Conservation (phyloP, 768 basidiomycete species). For the Mrakia frigida region DNA sequence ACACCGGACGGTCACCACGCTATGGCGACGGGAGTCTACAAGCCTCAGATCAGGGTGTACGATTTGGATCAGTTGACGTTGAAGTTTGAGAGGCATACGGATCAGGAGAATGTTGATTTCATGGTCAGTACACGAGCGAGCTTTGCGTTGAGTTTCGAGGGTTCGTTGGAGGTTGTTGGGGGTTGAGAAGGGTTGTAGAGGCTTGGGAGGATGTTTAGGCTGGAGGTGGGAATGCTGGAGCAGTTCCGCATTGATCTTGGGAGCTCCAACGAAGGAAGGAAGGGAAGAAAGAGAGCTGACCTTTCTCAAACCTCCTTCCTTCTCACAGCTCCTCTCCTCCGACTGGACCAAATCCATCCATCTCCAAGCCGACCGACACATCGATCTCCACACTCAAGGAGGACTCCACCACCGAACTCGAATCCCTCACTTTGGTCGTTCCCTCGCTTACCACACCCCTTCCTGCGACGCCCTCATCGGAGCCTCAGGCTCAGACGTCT, state of each 20-base stretch:
- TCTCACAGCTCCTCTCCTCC: conserved; percentile 74
- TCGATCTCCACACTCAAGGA: conserved; percentile 90
- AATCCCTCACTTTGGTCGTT: conserved; percentile 89
- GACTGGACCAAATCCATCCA: conserved; percentile 99
- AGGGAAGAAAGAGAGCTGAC: background rate
- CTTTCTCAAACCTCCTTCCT: background rate
- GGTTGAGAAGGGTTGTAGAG: background rate
- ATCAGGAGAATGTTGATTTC: conserved; percentile 97
- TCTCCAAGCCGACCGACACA: conserved; percentile 88
- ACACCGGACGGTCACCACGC: conserved; percentile 89
- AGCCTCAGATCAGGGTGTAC: conserved; percentile 94
- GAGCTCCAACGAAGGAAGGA: background rate
- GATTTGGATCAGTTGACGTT: conserved; percentile 85
- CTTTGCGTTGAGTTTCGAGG: background rate
- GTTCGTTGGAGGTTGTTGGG: no score
- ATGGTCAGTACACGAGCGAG: conserved; percentile 62
- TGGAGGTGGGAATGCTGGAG: background rate
- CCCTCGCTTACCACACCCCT: conserved; percentile 86
- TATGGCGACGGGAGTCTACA: conserved; percentile 93
- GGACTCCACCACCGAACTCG: conserved; percentile 88
- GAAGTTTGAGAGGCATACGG: conserved; percentile 94
- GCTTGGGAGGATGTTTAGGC: background rate
- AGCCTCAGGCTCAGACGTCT: conserved; percentile 80
- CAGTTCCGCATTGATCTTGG: background rate
- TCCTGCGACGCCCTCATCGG: conserved; percentile 85